These are phyloP conservation scores for Ceratocystis colombiana DNA, from an alignment of 2,329 filamentous ascomycete species.

Conservation along the genomic window DNA sequence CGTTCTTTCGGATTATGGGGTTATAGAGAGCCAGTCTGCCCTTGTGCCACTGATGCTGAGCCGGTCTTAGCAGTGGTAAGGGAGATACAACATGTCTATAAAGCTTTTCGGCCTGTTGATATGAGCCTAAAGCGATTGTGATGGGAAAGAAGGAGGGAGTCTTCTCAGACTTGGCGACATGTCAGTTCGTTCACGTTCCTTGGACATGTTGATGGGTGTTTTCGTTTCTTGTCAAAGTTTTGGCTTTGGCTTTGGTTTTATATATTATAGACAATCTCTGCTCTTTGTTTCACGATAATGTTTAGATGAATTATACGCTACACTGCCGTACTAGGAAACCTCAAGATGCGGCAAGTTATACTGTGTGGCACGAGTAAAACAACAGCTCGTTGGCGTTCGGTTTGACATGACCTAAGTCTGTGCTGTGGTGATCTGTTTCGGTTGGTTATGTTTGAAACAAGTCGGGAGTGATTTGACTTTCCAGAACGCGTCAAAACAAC, in stretches of 20 bases:
- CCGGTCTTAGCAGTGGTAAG: constrained; percentile 31
- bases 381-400: not conserved
- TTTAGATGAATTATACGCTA: not conserved
- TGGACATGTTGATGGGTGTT: not conserved
- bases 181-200: not conserved
- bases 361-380: not conserved
- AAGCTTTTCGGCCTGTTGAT: not conserved
- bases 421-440: no score
- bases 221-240: not conserved
- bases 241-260: constrained; percentile 3
- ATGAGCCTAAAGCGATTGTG: no score
- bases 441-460: no score
- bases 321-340: not conserved
- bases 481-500: no score
- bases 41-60: constrained; percentile 54
- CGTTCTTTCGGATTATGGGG: constrained; percentile 37
- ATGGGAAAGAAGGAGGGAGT: no score
- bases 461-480: no score
- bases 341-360: not conserved
- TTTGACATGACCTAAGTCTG: no score
- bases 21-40: constrained; percentile 43
- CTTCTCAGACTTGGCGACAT: no score
- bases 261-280: constrained; percentile 8
- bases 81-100: not conserved
- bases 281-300: constrained; percentile 11